Evolutionary conservation across 345 rosid genomes (phyloP).

Genomic region (Bruguiera parviflora): DNA sequence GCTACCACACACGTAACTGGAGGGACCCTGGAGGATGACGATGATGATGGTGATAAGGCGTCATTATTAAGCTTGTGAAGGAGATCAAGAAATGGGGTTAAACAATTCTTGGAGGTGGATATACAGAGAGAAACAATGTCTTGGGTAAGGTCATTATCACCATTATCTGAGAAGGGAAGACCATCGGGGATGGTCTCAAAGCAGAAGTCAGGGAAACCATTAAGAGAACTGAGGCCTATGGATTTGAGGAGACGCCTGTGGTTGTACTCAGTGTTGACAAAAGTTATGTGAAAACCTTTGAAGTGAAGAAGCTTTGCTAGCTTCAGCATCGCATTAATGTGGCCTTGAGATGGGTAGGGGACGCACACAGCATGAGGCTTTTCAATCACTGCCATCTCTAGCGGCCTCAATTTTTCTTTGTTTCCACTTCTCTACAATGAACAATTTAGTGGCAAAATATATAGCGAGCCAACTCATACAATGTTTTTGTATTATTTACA

Average conservation of each 20-base stretch:
- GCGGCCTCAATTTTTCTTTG: neutral
- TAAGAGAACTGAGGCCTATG: neutral
- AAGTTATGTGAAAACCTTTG: constrained; percentile 1
- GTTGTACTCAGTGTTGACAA: neutral
- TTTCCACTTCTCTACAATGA: neutral
- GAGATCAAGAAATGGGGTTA: constrained; percentile 4
- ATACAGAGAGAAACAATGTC: constrained; percentile 1
- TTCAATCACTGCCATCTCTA: neutral
- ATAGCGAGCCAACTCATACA: too few species aligned
- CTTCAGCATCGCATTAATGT: neutral
- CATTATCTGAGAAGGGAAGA: neutral
- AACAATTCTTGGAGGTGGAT: constrained; percentile 6
- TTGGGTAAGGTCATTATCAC: neutral
- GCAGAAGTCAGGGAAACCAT: neutral
- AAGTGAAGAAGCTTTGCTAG: neutral
- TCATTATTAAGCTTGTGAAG: neutral
- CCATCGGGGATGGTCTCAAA: neutral
- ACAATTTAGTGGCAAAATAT: too few species aligned
- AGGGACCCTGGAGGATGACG: neutral
- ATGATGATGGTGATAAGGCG: too few species aligned
- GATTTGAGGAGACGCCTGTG: neutral
- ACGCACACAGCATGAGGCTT: neutral
- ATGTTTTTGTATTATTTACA: too few species aligned
- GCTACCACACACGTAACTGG: constrained; percentile 4
- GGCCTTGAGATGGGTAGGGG: neutral